Base-by-base conservation (phyloP, 495 filamentous ascomycete genomes). In the Aspergillus sclerotioniger region DNA sequence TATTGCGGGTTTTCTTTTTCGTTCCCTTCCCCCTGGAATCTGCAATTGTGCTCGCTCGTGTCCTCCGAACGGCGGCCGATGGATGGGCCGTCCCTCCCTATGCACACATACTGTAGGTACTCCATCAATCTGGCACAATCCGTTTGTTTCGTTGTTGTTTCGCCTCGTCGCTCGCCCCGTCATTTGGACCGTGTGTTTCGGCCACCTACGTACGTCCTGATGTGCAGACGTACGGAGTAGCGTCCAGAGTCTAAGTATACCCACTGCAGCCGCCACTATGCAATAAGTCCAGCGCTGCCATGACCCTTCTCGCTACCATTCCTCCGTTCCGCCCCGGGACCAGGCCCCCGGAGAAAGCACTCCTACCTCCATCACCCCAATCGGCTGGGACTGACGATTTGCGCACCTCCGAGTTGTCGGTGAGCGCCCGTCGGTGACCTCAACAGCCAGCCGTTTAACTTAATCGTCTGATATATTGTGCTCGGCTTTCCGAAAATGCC, bases 381-480 rank as follows among this genome's bases (percentile, higher is more conserved):
- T 50, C 47, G 37, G 37, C n/a, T 41, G 37, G 37, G 37, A 41
- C 13, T n/a, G 37, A 37, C 9, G n/a, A 41, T 41, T n/a, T 41
- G 37, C 37, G 37, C n/a, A n/a, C 12, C 12, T 29, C 47, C 25
- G 20, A 32, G 25, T 50, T 50, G 47, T 50, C 47, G 47, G 47
- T 50, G 47, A 50, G 25, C 47, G 31, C 25, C n/a, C 47, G 13
- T 13, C 25, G 15, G 28, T 29, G 46, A 32, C 25, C 25, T 50
- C 47, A 50, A 50, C 47, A 50, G 47, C 12, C 47, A 29, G 47
- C 47, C 47, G 47, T 50, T 50, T 31, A 50, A 50, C 47, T 50
- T 50, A 50, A 50, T 50, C 47, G 29, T 32, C 13, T 50, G 47
- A 50, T 32, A 28, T 49, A 50, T 50, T 50, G 47, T 13, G 20